These are phyloP conservation scores for Phlebopus sp. DNA, from an alignment of 1,284 basidiomycete species.

Conservation along the genomic window DNA sequence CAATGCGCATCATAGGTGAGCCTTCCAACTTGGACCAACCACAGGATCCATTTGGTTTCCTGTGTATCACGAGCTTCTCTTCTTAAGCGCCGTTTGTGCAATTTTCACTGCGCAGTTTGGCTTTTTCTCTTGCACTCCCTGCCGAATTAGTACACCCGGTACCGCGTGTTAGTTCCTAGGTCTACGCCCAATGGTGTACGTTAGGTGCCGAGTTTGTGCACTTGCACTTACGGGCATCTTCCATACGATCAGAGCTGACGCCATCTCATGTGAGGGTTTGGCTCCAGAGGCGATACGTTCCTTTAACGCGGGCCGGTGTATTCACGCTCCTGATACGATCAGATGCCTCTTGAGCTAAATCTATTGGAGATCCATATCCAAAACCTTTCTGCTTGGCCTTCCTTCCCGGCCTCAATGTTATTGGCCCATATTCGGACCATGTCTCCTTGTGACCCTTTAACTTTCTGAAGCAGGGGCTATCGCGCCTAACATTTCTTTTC, in stretches of 20 bases:
- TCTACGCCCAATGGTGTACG: background rate
- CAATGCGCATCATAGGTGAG: slow-evolving; percentile 76
- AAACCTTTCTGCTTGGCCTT: slow-evolving; percentile 14
- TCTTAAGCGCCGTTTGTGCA: slow-evolving; percentile 2
- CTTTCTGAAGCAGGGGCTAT: slow-evolving; percentile 9
- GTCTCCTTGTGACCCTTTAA: slow-evolving; percentile 10
- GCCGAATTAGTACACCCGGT: slow-evolving; percentile 13
- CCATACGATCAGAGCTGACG: slow-evolving; percentile 5
- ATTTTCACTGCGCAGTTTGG: slow-evolving; percentile 1
- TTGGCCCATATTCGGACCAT: slow-evolving; percentile 7
- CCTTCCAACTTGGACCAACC: slow-evolving; percentile 13
- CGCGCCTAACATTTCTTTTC: slow-evolving; percentile 4
- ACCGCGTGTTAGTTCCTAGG: slow-evolving; percentile 18
- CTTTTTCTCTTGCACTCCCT: background rate
- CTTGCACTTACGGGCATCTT: slow-evolving; percentile 4
- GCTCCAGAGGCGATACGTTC: slow-evolving; percentile 9
- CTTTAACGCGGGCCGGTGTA: slow-evolving; percentile 4
- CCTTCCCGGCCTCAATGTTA: slow-evolving; percentile 8
- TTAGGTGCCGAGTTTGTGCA: slow-evolving; percentile 1
- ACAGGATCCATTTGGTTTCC: slow-evolving; percentile 3
- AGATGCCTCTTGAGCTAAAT: slow-evolving; percentile 10
- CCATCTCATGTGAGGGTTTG: slow-evolving; percentile 3
- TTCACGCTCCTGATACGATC: slow-evolving; percentile 9
- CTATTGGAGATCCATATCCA: slow-evolving; percentile 6
- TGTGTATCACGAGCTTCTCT: background rate